A percentile compares a stretch with the other conserved stretches of the same genome.
phyloP scores from a whole-genome alignment of 2,329 filamentous ascomycete genomes.

The Claviceps humidiphila region DNA sequence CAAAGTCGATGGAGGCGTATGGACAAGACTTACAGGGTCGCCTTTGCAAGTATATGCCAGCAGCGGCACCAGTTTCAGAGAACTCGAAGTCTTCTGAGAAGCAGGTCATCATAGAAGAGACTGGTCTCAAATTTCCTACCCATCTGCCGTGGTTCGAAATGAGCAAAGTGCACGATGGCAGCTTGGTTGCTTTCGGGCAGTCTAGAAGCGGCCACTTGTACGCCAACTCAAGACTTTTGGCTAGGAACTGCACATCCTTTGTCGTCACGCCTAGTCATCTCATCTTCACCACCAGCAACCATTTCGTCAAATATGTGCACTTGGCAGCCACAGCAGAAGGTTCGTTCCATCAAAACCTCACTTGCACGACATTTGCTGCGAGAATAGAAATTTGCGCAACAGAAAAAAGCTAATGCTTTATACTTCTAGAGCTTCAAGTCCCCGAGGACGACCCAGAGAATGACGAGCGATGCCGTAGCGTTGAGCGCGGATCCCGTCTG shows the following conservation, averaged over 20 bases:
- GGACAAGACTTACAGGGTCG: constrained; percentile 34
- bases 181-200: constrained; percentile 45
- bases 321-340: constrained; percentile 48
- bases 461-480: constrained; percentile 81
- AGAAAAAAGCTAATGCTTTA: neutral
- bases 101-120: constrained; percentile 13
- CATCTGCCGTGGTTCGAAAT: constrained; percentile 42
- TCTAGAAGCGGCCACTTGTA: constrained; percentile 67
- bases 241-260: constrained; percentile 88
- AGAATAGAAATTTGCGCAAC: neutral
- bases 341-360: constrained; percentile 21
- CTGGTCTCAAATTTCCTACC: constrained; percentile 26
- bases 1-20: constrained; percentile 20
- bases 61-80: constrained; percentile 11
- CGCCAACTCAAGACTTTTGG: constrained; percentile 58
- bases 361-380: neutral
- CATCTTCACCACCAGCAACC: constrained; percentile 83
- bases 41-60: constrained; percentile 25
- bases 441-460: constrained; percentile 80
- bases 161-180: constrained; percentile 24
- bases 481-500: constrained; percentile 78
- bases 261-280: constrained; percentile 68
- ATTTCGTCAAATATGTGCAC: constrained; percentile 90
- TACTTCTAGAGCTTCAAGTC: constrained; percentile 56
- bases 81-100: neutral